phyloP scores from a whole-genome alignment of 768 basidiomycete species.

The Tephrocybe sp. region DNA sequence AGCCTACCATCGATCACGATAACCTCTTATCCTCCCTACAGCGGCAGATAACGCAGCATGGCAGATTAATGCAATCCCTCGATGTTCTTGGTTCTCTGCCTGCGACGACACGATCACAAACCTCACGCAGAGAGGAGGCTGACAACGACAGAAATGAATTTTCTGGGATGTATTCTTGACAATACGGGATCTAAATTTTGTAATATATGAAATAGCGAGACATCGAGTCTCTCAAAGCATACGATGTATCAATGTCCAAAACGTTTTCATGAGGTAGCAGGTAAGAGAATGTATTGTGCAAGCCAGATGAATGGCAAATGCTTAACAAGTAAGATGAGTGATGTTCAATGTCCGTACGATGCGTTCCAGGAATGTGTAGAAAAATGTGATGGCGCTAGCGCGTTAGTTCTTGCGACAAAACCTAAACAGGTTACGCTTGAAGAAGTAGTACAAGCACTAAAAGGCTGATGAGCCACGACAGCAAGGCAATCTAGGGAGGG shows the following conservation, averaged over 20 bases:
- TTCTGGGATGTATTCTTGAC: constrained; percentile 59
- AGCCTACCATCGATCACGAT: constrained; percentile 8
- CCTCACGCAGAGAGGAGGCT: neutral
- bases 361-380: constrained; percentile 10
- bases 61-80: constrained; percentile 9
- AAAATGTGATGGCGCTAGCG: neutral
- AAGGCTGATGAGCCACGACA: constrained; percentile 5
- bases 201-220: neutral
- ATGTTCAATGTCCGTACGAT: neutral
- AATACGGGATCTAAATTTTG: neutral
- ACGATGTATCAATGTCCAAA: neutral
- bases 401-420: constrained; percentile 70
- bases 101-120: neutral
- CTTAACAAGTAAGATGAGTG: neutral
- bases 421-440: constrained; percentile 80
- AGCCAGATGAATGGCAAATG: no score
- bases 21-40: constrained; percentile 7
- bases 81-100: constrained; percentile 1
- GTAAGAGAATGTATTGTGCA: constrained; percentile 2
- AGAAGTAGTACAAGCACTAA: constrained; percentile 80
- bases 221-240: constrained; percentile 10
- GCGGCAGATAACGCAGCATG: constrained; percentile 8
- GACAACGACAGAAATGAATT: constrained; percentile 32
- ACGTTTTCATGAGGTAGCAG: neutral
- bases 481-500: constrained; percentile 14